Base-by-base conservation (phyloP, 2,329 filamentous ascomycete genomes). In the Aureobasidium pullulans region DNA sequence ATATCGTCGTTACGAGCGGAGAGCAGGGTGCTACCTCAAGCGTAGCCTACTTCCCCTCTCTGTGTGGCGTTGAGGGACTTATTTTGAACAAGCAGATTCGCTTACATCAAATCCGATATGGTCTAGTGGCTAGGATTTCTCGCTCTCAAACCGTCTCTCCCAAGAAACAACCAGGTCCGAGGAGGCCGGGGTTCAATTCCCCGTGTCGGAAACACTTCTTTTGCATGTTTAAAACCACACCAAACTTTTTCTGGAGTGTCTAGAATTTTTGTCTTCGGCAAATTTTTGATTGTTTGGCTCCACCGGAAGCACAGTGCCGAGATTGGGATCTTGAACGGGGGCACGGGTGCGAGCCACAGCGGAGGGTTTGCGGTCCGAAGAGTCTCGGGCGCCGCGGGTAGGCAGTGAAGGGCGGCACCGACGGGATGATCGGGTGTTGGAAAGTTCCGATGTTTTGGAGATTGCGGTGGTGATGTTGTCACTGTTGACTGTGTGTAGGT, bases 121-220 rank as follows among this genome's bases (percentile, higher is more conserved):
- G 54, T 57, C 54, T 57, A 57, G 54, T 57, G 54, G 54, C 54
- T 57, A 57, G 54, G 54, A 57, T 57, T 57, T 57, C 42, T 57
- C 54, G 54, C 54, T 57, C 54, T 57, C 54, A 57, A 34, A 54
- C 50, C 5, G 50, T 39, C 31, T 11, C 16, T 7, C 13, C 7
- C 2, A 16, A 37, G 3, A n/a, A 46, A 48, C 43, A 15, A 47
- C 9, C 4, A 57, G 54, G 42, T 43, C 54, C 43, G 43, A 57
- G 42, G 43, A 57, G 54, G 54, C 54, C 54, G 54, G 54, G 54
- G 54, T 57, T 57, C 54, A 48, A 57, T 57, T 57, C 54, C 54
- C 54, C 54, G 54, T 57, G 54, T 57, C 54, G 54, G 54, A 57
- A 57, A 6, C 3, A n/a, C 9, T 47, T 39, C 54, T 57, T 57